Base-by-base conservation (phyloP, 2,329 filamentous ascomycete genomes). In the Xylariaceae sp. region DNA sequence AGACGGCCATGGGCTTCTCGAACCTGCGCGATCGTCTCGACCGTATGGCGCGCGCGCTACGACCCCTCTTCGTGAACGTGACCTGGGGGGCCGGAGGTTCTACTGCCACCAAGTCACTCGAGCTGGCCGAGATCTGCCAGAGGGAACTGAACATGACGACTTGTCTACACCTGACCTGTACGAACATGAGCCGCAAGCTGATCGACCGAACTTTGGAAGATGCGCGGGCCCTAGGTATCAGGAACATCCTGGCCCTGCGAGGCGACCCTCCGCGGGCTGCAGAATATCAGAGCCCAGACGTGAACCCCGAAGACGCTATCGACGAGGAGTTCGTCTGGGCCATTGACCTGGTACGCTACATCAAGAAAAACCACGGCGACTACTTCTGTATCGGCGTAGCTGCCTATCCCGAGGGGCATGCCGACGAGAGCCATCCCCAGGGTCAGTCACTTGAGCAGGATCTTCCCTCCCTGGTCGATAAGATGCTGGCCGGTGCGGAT, bases 61-160 rank as follows among this genome's bases (percentile, higher is more conserved):
- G 85, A 11, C 92, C 92, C 27, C 73, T 96, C 29, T 98, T 98
- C 55, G 86, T 98, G 42, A 96, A 89, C 38, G 88, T 98, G 32
- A 98, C 92, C 33, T 98, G 92, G 92, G 92, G 92, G 32, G 92
- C 92, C 17, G 92, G 92, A 40, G 92, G 92, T 33, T 93, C 84
- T 44, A 98, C 92, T 0, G 82, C 88, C 4, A 75, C 76, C 37
- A 94, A 94, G 64, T 94, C 87, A 19, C 77, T 98, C 39, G 88
- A 95, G 61, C 74, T 98, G 43, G 92, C 92, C 29, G 90, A 96
- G 64, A 77, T 96, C 51, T 95, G 89, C 60, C 92, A 96, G 66
- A 75, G 88, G 41, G 87, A 94, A 61, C 65, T 96, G 35, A 85
- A 85, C 38, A 71, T 98, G 38, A 96, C 92, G 26, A 98, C 92